Conservation (phyloP, 306 rosid genomes). For the Trifolium pratense region DNA sequence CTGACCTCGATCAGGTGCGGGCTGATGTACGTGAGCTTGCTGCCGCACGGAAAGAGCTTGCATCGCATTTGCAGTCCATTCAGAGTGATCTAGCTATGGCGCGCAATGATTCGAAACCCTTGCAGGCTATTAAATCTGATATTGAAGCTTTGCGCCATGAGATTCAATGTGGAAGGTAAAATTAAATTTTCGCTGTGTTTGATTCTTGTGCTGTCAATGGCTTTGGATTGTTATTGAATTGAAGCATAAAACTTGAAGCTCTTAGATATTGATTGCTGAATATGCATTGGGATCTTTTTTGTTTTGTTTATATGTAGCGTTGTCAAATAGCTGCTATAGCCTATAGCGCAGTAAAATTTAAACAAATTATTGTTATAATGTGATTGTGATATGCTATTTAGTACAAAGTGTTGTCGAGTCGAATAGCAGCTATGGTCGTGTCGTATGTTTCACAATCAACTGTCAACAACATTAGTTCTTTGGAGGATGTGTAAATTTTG, state of each 20-base stretch:
- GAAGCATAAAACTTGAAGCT: neutral
- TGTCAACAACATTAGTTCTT: neutral
- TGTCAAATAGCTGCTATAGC: neutral
- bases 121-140: constrained; percentile 57
- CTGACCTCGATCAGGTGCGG: constrained; percentile 65
- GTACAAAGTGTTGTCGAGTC: neutral
- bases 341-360: neutral
- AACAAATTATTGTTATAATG: too few species aligned
- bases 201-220: neutral
- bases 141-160: constrained; percentile 63
- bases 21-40: constrained; percentile 55
- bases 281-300: neutral
- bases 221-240: neutral
- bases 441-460: too few species aligned
- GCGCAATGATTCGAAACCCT: constrained; percentile 50
- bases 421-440: neutral
- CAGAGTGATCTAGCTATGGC: constrained; percentile 52
- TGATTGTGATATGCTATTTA: neutral
- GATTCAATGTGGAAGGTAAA: constrained; percentile 83
- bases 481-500: neutral
- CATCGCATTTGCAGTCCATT: constrained; percentile 51
- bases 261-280: neutral
- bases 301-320: neutral
- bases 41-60: constrained; percentile 54
- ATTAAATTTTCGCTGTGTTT: neutral